Percentiles rank a stretch among this genome's conserved stretches.
Evolutionary conservation across 2,329 filamentous ascomycete genomes (phyloP).

Genomic region (Aspergillus carbonarius): DNA sequence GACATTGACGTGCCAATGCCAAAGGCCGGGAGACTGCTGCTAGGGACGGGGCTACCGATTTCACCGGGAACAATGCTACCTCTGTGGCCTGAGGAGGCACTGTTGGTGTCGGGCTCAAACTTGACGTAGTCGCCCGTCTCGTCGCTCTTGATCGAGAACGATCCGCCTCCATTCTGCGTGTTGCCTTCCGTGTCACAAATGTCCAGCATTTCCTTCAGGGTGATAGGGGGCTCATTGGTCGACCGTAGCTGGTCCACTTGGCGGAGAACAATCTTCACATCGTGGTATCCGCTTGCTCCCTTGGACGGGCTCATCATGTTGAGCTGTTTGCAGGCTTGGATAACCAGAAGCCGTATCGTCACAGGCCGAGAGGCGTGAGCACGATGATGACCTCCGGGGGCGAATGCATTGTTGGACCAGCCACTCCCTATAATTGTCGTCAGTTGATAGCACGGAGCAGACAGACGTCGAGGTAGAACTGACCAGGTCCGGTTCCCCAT

Average conservation of each 20-base stretch:
- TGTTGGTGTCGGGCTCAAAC: constrained; percentile 54
- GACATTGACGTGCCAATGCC: constrained; percentile 28
- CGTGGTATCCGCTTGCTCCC: constrained; percentile 64
- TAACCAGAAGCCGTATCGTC: constrained; percentile 70
- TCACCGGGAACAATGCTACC: constrained; percentile 58
- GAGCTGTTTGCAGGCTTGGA: constrained; percentile 72
- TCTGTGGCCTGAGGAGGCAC: constrained; percentile 43
- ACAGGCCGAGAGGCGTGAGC: constrained; percentile 64
- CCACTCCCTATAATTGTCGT: constrained; percentile 38
- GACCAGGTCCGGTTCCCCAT: constrained; percentile 41
- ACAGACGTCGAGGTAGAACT: neutral
- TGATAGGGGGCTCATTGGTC: constrained; percentile 56
- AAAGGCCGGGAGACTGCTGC: constrained; percentile 42
- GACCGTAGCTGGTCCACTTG: constrained; percentile 66
- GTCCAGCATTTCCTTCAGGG: constrained; percentile 69
- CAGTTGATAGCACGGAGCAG: constrained; percentile 13
- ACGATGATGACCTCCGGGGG: constrained; percentile 48
- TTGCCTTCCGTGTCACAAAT: constrained; percentile 92
- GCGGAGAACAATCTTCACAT: constrained; percentile 61
- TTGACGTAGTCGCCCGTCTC: constrained; percentile 44
- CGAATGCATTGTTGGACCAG: constrained; percentile 53
- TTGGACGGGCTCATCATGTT: constrained; percentile 41
- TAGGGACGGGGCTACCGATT: constrained; percentile 65
- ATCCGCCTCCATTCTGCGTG: constrained; percentile 82
- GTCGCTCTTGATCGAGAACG: constrained; percentile 67